Evolutionary conservation across 2,329 filamentous ascomycete species (phyloP), one percentile per base, ranked within the genome.

Genomic region (Pseudocercospora macadamiae): DNA sequence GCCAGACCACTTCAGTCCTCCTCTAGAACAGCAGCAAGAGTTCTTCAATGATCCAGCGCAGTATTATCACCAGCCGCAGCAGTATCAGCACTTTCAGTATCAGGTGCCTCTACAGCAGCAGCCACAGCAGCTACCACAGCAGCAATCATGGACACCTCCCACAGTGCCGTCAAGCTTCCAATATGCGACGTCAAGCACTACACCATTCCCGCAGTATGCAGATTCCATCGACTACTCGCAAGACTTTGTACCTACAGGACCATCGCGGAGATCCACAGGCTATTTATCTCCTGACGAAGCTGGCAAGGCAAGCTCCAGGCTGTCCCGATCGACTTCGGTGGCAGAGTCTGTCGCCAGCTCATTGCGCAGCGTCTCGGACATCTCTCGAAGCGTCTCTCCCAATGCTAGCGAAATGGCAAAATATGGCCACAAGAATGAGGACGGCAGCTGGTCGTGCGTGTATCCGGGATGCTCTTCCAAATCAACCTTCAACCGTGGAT

Each of bases 401-500:
- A 73, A 66, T 32, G 65, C 68, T 3, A 63, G 63, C 45, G 71
- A 72, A 44, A 72, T 73, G 70, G 63, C 66, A 32, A 70, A 70
- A 51, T 74, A 68, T 62, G 79, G 79, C n/a, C 75, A 71, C 56
- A 72, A 73, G 10, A 79, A 78, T 64, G 73, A 76, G 59, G 74
- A 79, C 51, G 77, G 78, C 32, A 81, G 77, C 58, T 86, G 83
- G 83, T 81, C 80, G 47, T 87, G 84, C 68, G 80, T 80, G 3
- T 83, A 83, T 66, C 83, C 82, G 1, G 82, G 80, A 12, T 87
- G 84, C 70, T 80, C 82, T n/a, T 86, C 83, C 42, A 79, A 79
- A 60, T 81, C 83, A 2, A 73, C 80, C 1, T 87, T 86, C 70
- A 81, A 79, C 6, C 77, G 84, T 44, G 83, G 83, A 28, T 87